Evolutionary conservation across 257 asterid species (phyloP).

Genomic region (Plantago ovata): DNA sequence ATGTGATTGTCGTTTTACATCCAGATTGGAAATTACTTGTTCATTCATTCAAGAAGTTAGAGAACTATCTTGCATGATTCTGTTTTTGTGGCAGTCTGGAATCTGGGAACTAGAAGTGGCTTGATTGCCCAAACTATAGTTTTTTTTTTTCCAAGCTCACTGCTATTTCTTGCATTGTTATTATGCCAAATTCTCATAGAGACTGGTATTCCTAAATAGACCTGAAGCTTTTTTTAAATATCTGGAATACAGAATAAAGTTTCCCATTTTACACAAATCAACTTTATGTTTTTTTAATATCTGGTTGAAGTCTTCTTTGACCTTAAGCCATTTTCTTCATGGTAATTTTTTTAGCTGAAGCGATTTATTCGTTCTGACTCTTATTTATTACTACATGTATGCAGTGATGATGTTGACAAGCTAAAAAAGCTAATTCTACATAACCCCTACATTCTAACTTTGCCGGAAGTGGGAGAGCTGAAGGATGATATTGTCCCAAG

Average conservation of each 20-base stretch:
- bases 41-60: background rate
- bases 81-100: constrained; percentile 8
- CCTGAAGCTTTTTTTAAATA: no score
- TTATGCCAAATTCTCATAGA: no score
- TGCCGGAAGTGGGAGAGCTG: constrained; percentile 77
- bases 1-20: background rate
- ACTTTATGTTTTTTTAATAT: background rate
- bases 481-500: constrained; percentile 84
- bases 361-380: constrained; percentile 11
- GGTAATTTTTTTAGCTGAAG: no score
- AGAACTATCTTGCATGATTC: background rate
- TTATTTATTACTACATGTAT: constrained; percentile 18
- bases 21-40: background rate
- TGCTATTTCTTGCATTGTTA: no score
- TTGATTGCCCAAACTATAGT: no score
- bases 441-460: constrained; percentile 77
- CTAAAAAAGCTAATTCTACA: constrained; percentile 88
- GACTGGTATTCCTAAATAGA: no score
- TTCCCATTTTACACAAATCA: no score
- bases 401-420: constrained; percentile 92
- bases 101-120: no score
- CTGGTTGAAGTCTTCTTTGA: constrained; percentile 10
- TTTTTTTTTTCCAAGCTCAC: no score
- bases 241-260: no score
- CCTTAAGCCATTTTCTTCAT: background rate